Percentiles rank a stretch among this genome's conserved stretches.
Conservation (phyloP, 2,329 filamentous ascomycete genomes). For the Hortaea werneckii region DNA sequence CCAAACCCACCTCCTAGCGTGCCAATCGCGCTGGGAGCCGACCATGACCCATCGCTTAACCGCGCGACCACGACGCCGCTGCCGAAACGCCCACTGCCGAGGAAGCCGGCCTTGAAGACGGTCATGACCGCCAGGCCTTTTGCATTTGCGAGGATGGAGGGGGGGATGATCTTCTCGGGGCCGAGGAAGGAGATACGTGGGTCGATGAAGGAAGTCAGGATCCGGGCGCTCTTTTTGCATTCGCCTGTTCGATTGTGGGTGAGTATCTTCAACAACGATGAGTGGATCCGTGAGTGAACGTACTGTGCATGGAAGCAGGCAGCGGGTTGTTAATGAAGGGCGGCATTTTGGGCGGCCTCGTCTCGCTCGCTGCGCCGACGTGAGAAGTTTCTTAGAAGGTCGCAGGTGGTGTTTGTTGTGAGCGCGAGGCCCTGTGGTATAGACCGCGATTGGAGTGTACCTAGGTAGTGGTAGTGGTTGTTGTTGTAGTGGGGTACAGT, state of each 20-base stretch:
- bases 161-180: conserved; percentile 94
- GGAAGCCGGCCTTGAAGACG: conserved; percentile 77
- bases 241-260: conserved; percentile 53
- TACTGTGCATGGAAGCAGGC: conserved; percentile 43
- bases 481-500: too few species aligned
- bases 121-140: conserved; percentile 86
- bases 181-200: conserved; percentile 77
- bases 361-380: not conserved
- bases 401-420: too few species aligned
- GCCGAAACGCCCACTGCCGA: conserved; percentile 72
- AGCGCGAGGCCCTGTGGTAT: too few species aligned
- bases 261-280: conserved; percentile 3
- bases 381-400: not conserved
- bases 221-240: conserved; percentile 95
- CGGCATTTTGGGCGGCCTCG: conserved; percentile 26
- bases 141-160: conserved; percentile 76
- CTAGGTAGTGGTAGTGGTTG: too few species aligned
- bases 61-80: conserved; percentile 74
- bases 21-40: conserved; percentile 69
- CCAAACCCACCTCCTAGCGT: conserved; percentile 75
- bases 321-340: conserved; percentile 45
- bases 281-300: conserved; percentile 17
- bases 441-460: too few species aligned
- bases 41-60: conserved; percentile 68
- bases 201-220: conserved; percentile 88